Conservation (phyloP, 1,284 basidiomycete species). For the Pascua guehoae region DNA sequence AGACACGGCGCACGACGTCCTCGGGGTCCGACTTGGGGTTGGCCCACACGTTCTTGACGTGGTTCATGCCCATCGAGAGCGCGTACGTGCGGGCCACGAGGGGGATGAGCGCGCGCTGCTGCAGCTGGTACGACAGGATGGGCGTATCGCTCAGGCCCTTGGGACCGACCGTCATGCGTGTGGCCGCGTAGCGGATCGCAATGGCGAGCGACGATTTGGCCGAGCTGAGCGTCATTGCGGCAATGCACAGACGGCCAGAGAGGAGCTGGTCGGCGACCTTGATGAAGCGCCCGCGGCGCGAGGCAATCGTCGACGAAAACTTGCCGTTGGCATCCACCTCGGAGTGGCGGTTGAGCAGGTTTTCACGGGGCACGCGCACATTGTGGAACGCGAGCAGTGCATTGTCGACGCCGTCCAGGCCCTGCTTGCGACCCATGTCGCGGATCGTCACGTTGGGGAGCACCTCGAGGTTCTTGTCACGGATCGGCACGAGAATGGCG, state of each 20-base stretch:
- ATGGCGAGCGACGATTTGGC: conserved; percentile 10
- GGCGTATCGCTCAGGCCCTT: conserved; percentile 10
- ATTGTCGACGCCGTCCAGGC: conserved; percentile 16
- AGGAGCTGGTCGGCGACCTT: conserved; percentile 16
- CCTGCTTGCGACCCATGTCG: conserved; percentile 17
- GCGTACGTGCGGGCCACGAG: conserved; percentile 13
- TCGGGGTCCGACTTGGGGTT: conserved; percentile 5
- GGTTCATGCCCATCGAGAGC: conserved; percentile 12
- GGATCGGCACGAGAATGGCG: conserved; percentile 14
- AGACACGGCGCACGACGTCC: conserved; percentile 9
- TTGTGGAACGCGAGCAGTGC: conserved; percentile 12
- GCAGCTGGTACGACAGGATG: conserved; percentile 16
- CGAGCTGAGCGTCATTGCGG: conserved; percentile 8
- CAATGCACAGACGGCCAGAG: conserved; percentile 16
- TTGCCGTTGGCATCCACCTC: conserved; percentile 7
- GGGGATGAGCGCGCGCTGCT: conserved; percentile 15
- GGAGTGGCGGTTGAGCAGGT: conserved; percentile 14
- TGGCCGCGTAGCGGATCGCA: conserved; percentile 13
- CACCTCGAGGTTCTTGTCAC: conserved; percentile 5
- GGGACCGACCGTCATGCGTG: conserved; percentile 10
- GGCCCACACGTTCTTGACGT: conserved; percentile 13
- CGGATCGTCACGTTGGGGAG: conserved; percentile 11
- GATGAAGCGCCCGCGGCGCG: conserved; percentile 15
- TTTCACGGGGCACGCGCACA: conserved; percentile 8
- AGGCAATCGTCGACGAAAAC: conserved; percentile 8